phyloP scores from a whole-genome alignment of 1,284 basidiomycete species.

The Cutaneotrichosporon sp. region DNA sequence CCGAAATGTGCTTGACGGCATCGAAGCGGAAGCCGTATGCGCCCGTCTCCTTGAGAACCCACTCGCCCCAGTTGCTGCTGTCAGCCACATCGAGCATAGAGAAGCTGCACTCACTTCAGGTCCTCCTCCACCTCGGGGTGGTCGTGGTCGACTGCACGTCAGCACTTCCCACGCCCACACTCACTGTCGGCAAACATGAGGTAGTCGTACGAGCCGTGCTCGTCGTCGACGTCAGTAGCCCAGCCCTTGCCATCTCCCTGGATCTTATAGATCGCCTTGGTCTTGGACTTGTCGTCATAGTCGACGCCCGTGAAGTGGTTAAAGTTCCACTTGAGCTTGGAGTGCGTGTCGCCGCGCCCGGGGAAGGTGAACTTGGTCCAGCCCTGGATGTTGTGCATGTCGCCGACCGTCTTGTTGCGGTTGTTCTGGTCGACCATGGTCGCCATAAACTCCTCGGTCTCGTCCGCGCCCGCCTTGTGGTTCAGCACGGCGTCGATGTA shows the following conservation, averaged over 20 bases:
- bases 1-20: conserved; percentile 68
- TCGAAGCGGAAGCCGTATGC: conserved; percentile 82
- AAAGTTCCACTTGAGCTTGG: conserved; percentile 58
- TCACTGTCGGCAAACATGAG: conserved; percentile 49
- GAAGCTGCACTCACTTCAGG: conserved; percentile 34
- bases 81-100: conserved; percentile 31
- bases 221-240: conserved; percentile 57
- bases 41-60: conserved; percentile 70
- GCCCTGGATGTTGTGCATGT: conserved; percentile 71
- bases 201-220: conserved; percentile 57
- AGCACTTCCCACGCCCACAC: not conserved
- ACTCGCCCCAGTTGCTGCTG: conserved; percentile 59
- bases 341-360: conserved; percentile 68
- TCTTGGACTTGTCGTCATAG: conserved; percentile 72
- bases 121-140: conserved; percentile 68
- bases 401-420: conserved; percentile 59
- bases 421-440: conserved; percentile 68
- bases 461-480: conserved; percentile 72
- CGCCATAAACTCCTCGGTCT: conserved; percentile 71
- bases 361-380: conserved; percentile 86
- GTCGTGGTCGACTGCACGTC: conserved; percentile 67
- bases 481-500: conserved; percentile 60
- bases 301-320: conserved; percentile 71
- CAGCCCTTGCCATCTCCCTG: conserved; percentile 61
- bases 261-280: conserved; percentile 64